Base-by-base conservation (phyloP, 129 eudicot species). In the Flaveria trinervia region DNA sequence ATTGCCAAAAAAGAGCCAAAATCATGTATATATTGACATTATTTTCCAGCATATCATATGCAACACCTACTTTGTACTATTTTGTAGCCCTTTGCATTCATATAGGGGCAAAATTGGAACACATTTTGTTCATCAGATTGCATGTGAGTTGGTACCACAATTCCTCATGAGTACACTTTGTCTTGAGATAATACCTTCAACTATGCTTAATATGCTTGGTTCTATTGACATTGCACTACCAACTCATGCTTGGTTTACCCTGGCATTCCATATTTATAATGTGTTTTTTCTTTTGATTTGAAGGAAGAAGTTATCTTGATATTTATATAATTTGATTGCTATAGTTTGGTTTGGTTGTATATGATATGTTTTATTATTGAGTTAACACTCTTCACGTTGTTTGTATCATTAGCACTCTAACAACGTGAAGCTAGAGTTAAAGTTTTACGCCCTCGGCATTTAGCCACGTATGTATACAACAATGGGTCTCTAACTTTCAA, bases 51-150 rank as follows among this genome's bases (percentile, higher is more conserved):
- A 80, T 74, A 50, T 50, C 84, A 80, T 80, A 80, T 80, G 84
- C 84, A 56, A 80, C 75, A 80, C 82, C 83, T 80, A 74, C 67
- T 70, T 74, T 74, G 84, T 80, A 80, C 84, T 74, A 67, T 80
- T 33, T 56, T 66, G 75, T 73, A 66, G 70, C 84, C 61, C 61
- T 73, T 66, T 65, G 79, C 76, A 80, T 74, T 80, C 75, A 73
- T 66, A 80, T 74, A 80, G 84, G 84, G 84, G 84, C 69, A 74
- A 80, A 74, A 67, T 5, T 55, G 84, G 80, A 80, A 73, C 41
- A 65, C 70, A 44, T 65, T 80, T 80, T 65, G 83, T 68, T 55
- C 62, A 56, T 74, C 75, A 66, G 55, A 80, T 66, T 74, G 80
- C 84, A 80, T 80, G 80, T 80, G 84, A 57, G 67, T 80, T 74